A percentile compares a stretch with the other conserved stretches of the same genome.
Conservation (phyloP, 495 filamentous ascomycete species). For the Xeromyces bisporus region DNA sequence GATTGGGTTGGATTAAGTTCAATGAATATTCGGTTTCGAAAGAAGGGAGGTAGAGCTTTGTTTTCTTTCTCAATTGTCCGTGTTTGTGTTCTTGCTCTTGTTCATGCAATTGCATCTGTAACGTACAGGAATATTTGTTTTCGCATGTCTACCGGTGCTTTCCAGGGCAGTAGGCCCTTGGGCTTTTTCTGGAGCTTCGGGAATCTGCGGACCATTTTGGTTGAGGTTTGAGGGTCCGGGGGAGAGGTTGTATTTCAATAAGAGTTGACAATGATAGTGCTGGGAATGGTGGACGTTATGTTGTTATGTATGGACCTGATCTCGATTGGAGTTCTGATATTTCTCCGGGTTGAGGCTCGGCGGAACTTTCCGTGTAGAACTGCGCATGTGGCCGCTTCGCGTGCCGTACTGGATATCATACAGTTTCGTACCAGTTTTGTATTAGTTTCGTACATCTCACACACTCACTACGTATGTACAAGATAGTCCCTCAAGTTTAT, state of each 20-base stretch:
- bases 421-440: not conserved
- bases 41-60: not conserved
- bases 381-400: constrained; percentile 27
- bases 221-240: too few relatives aligned
- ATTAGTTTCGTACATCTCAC: not conserved
- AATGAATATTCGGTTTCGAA: not conserved
- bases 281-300: constrained; percentile 1
- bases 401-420: constrained; percentile 16
- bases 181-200: constrained; percentile 14
- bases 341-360: constrained; percentile 4
- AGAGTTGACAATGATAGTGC: too few relatives aligned
- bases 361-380: constrained; percentile 20
- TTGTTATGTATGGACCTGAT: too few relatives aligned
- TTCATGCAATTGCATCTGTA: not conserved
- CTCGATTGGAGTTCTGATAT: too few relatives aligned
- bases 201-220: constrained; percentile 22
- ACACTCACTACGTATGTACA: too few relatives aligned
- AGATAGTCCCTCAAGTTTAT: constrained; percentile 3
- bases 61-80: constrained; percentile 1
- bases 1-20: not conserved
- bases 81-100: not conserved
- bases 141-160: constrained; percentile 10
- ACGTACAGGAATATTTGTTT: constrained; percentile 59
- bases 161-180: constrained; percentile 8
- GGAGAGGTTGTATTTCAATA: too few relatives aligned